phyloP scores from a whole-genome alignment of 129 eudicot species.

The carrot (Daucus carota) region DNA sequence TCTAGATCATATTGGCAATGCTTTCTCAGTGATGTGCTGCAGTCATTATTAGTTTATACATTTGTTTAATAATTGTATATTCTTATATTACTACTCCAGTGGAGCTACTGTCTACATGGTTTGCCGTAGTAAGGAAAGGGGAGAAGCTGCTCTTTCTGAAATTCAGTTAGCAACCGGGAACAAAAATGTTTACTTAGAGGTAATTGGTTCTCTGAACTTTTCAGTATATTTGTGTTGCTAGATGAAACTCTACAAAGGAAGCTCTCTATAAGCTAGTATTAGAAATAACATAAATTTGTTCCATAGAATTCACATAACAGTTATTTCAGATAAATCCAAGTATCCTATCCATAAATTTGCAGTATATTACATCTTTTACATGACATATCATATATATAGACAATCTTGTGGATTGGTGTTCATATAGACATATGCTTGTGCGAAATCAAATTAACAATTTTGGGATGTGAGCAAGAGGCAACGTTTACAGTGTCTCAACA shows the following conservation, averaged over 20 bases:
- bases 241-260: too few species aligned
- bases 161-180: conserved; percentile 66
- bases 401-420: background rate
- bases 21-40: too few species aligned
- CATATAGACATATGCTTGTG: background rate
- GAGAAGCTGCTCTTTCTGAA: conserved; percentile 82
- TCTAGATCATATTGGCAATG: too few species aligned
- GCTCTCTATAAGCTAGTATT: too few species aligned
- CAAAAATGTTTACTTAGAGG: conserved; percentile 86
- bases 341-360: too few species aligned
- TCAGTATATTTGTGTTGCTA: background rate
- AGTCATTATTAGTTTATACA: background rate
- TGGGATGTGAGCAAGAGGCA: background rate
- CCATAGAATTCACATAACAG: too few species aligned
- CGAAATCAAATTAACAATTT: background rate
- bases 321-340: too few species aligned
- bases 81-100: conserved; percentile 27
- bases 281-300: too few species aligned
- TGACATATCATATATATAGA: too few species aligned
- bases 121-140: conserved; percentile 90
- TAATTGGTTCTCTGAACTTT: conserved; percentile 9
- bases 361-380: too few species aligned
- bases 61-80: background rate
- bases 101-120: conserved; percentile 90
- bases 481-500: background rate